Percentiles rank a stretch among this genome's conserved stretches.
These are phyloP conservation scores for Aspergillus neoniger DNA, from an alignment of 2,329 filamentous ascomycete species.

Conservation along the genomic window DNA sequence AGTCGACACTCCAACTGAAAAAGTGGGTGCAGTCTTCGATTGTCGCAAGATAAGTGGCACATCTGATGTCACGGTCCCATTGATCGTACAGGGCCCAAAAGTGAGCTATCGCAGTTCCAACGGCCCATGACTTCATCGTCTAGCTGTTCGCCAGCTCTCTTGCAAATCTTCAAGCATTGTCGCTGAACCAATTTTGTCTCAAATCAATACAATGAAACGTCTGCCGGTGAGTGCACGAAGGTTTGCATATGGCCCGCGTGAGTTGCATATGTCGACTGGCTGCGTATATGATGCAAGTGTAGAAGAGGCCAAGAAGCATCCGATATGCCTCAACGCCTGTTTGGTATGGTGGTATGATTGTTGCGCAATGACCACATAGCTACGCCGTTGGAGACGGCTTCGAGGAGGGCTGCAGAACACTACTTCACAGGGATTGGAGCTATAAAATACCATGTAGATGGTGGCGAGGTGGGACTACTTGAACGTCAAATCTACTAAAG, in stretches of 20 bases:
- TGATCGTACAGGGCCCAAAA: background rate
- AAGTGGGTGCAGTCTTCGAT: background rate
- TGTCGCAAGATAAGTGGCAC: background rate
- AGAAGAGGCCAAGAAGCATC: background rate
- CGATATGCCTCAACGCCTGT: background rate
- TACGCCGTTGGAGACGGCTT: background rate
- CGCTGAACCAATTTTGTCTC: background rate
- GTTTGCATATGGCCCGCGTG: background rate
- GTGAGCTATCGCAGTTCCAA: background rate
- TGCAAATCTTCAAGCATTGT: background rate
- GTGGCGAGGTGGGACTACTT: background rate
- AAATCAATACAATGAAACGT: too few relatives aligned
- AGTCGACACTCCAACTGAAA: background rate
- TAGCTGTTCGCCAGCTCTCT: background rate
- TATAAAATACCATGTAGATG: background rate
- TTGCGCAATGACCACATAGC: background rate
- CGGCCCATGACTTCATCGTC: slow-evolving; percentile 5
- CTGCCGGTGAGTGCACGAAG: background rate
- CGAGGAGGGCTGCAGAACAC: background rate
- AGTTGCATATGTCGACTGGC: background rate
- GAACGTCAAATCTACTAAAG: background rate
- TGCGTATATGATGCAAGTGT: background rate
- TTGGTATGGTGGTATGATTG: background rate
- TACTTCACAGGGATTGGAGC: background rate
- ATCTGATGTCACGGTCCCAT: slow-evolving; percentile 9